Evolutionary conservation across 2,329 filamentous ascomycete species (phyloP), one percentile per base, ranked within the genome.

Genomic region (Paramyrothecium sp.): DNA sequence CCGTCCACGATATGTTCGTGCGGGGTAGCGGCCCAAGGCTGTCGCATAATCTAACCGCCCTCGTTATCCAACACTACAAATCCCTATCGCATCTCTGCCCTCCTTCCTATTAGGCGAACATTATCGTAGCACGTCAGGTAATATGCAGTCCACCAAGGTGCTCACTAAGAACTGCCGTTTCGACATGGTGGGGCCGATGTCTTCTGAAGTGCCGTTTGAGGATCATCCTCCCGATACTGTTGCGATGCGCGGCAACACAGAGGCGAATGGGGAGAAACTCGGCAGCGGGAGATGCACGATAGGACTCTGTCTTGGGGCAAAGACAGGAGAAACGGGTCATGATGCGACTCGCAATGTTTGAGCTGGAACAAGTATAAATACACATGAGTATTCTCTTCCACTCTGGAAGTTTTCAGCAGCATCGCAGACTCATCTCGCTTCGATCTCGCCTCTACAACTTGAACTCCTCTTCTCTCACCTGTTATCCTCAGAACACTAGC

Each of bases 401-500:
- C 10, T 48, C 46, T 48, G 46, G n/a, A 10, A 48, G 46, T 48
- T 48, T 48, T 11, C 46, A 48, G 46, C 46, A 48, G 46, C 46
- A 48, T 10, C 46, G 16, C n/a, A 48, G 46, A 10, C 46, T 48
- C 46, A 48, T 48, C 46, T 48, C n/a, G 20, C 20, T 48, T 8
- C 46, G 10, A 19, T 21, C 16, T 48, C 10, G 46, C 8, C 8
- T 48, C 46, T 48, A 48, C 46, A 48, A 48, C n/a, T n/a, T 19
- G 10, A 48, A 48, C 46, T 8, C 10, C 46, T 8, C 20, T 48
- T 48, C 16, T 21, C 8, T 48, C 20, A 11, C 46, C 10, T 48
- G 8, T 48, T 48, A n/a, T 63, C 65, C 63, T 66, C 56, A 66
- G 48, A 67, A 61, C 58, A 53, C 49, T 63, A 63, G 58, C 55